Evolutionary conservation across 306 rosid species (phyloP).

Genomic region (Pterocarpus macrocarpus): DNA sequence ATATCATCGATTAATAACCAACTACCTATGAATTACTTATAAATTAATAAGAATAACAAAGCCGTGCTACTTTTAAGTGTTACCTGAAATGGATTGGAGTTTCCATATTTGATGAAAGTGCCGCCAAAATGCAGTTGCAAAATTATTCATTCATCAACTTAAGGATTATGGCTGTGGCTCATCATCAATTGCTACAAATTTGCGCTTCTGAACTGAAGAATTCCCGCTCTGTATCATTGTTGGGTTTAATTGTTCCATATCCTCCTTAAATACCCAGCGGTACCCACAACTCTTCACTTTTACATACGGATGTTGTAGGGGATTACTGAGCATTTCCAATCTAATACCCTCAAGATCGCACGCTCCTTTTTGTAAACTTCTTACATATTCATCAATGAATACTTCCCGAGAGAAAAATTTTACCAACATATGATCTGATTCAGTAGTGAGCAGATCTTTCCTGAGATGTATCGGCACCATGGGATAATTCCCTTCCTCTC

Average conservation of each 20-base stretch:
- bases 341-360: not conserved
- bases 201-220: not conserved
- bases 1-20: too few species aligned
- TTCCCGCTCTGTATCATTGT: not conserved
- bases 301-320: not conserved
- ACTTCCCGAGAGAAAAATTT: not conserved
- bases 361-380: not conserved
- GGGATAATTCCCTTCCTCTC: accelerated
- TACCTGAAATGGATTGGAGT: too few species aligned
- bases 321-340: accelerated
- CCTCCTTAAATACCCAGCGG: slow-evolving; percentile 6
- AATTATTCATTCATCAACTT: too few species aligned
- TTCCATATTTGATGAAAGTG: too few species aligned
- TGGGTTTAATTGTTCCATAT: not conserved
- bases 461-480: not conserved
- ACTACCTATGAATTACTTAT: too few species aligned
- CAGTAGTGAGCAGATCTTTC: not conserved
- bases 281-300: slow-evolving; percentile 2
- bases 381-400: not conserved
- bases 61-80: too few species aligned
- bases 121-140: too few species aligned
- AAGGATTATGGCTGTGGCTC: not conserved
- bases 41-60: too few species aligned
- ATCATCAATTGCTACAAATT: not conserved
- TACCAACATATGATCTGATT: slow-evolving; percentile 8